These are phyloP conservation scores for Neocallimastix lanati DNA, from an alignment of 192 early-diverging fungal genomes.

Conservation along the genomic window DNA sequence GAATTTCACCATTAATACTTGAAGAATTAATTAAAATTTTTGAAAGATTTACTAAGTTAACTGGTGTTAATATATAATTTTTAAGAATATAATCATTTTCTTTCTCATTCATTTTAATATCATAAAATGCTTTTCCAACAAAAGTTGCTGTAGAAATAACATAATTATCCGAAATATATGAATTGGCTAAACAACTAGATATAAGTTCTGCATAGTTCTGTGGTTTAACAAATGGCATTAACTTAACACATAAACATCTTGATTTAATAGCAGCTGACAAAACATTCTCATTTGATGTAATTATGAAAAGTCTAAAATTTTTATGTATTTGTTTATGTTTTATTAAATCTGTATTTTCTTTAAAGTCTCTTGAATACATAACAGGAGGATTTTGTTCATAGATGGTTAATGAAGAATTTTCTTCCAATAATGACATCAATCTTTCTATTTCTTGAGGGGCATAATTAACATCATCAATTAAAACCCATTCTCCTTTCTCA, in stretches of 20 bases:
- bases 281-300: not conserved
- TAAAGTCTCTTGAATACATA: not conserved
- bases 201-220: not conserved
- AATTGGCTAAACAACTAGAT: not conserved
- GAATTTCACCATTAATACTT: not conserved
- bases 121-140: not conserved
- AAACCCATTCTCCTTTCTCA: not conserved
- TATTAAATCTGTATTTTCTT: not conserved
- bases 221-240: not conserved
- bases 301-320: not conserved
- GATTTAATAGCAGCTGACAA: not conserved
- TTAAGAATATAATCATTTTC: not conserved
- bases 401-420: not conserved
- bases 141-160: not conserved
- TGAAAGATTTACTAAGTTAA: not conserved
- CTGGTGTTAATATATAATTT: not conserved
- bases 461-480: not conserved
- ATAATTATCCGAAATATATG: not conserved
- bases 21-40: not conserved
- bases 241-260: not conserved
- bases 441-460: not conserved
- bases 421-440: not conserved
- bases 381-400: not conserved
- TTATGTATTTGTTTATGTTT: not conserved
- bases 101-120: not conserved